Conservation (phyloP, 2,329 filamentous ascomycete species). For the Diaporthe helianthi region DNA sequence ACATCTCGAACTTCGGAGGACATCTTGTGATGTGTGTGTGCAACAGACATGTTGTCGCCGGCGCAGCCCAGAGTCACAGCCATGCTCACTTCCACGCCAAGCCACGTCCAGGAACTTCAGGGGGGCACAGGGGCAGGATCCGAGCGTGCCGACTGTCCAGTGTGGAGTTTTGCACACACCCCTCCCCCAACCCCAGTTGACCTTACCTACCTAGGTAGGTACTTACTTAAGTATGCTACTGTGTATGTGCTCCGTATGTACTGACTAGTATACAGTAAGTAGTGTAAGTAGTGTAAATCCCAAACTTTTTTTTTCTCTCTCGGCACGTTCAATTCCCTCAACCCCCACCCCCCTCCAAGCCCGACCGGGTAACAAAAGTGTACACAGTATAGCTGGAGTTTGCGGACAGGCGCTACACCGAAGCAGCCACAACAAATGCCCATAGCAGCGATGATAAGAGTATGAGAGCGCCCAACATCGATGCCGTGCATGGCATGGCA, state of each 20-base stretch:
- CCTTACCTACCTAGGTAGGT: no score
- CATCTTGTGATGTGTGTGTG: constrained; percentile 11
- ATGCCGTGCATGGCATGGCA: constrained; percentile 16
- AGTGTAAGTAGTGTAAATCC: no score
- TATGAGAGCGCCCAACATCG: constrained; percentile 15
- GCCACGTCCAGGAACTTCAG: constrained; percentile 16
- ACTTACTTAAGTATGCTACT: no score
- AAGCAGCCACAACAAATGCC: constrained; percentile 6
- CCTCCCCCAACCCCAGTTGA: neutral
- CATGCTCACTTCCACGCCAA: neutral
- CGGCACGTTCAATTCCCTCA: constrained; percentile 23
- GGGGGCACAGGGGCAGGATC: constrained; percentile 18
- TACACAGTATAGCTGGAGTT: constrained; percentile 22
- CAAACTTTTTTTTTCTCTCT: constrained; percentile 9
- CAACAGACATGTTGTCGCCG: constrained; percentile 13
- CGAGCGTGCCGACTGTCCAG: constrained; percentile 17
- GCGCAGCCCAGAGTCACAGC: neutral
- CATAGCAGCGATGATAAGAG: constrained; percentile 18
- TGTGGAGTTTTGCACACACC: constrained; percentile 11
- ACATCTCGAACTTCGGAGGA: neutral
- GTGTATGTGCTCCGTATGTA: no score
- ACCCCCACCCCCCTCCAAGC: no score
- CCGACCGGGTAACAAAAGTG: constrained; percentile 15
- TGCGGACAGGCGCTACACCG: constrained; percentile 19
- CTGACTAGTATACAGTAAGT: no score